phyloP scores from a whole-genome alignment of 2,329 filamentous ascomycete species.

The Grosmannia serpens region DNA sequence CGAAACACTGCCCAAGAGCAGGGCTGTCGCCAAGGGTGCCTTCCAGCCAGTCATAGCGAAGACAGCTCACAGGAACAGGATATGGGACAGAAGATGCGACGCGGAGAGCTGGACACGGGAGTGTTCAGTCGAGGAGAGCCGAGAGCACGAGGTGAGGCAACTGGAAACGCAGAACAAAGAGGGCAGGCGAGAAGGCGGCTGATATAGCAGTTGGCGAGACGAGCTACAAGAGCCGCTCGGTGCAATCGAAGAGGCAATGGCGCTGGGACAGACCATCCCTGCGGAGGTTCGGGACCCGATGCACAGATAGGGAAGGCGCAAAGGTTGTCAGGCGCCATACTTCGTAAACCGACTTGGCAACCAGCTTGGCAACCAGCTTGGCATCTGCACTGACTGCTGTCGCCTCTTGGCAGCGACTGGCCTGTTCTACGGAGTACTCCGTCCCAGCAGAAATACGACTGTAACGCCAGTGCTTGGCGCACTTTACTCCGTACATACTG shows the following conservation, averaged over 20 bases:
- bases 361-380: not conserved
- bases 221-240: not conserved
- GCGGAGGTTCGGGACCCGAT: not conserved
- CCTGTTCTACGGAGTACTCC: not conserved
- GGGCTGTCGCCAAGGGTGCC: slow-evolving; percentile 7
- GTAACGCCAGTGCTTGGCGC: not conserved
- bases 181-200: not conserved
- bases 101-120: not conserved
- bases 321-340: not conserved
- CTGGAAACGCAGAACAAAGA: not conserved
- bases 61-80: not conserved
- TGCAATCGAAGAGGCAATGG: not conserved
- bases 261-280: not conserved
- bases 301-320: not conserved
- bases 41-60: slow-evolving; percentile 2
- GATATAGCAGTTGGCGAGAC: not conserved
- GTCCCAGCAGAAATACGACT: not conserved
- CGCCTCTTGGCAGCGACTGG: not conserved
- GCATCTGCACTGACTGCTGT: not conserved
- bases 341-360: not conserved
- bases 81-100: not conserved
- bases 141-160: not conserved
- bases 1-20: slow-evolving; percentile 7
- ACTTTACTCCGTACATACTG: not conserved
- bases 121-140: not conserved